These are phyloP conservation scores for Hortaea sp. DNA, from an alignment of 2,329 filamentous ascomycete species.

Conservation along the genomic window DNA sequence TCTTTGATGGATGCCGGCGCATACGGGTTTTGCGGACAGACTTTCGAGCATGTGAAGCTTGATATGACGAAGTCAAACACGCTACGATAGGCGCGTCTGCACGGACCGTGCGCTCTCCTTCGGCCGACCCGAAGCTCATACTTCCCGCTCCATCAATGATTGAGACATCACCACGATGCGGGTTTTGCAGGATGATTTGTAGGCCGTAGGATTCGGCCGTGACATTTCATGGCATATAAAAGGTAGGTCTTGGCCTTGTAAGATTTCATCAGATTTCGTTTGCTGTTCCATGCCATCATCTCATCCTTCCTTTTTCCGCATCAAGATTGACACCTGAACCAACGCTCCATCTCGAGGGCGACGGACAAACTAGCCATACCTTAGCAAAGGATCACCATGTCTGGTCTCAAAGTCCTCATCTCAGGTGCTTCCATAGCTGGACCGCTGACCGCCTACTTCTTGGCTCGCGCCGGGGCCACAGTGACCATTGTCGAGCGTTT, in stretches of 20 bases:
- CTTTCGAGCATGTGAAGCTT: background rate
- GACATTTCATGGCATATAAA: no score
- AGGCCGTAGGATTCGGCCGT: no score
- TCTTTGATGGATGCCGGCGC: background rate
- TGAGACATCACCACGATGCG: no score
- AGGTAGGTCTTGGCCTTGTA: no score
- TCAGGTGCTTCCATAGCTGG: slow-evolving; percentile 29
- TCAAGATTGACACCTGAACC: no score
- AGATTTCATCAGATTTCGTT: no score
- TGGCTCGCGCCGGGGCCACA: slow-evolving; percentile 23
- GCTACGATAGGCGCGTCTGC: background rate
- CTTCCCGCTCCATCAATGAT: no score
- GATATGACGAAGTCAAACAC: background rate
- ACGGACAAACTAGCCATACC: no score
- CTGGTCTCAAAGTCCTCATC: slow-evolving; percentile 21
- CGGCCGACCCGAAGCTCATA: background rate
- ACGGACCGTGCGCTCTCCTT: background rate
- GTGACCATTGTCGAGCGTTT: slow-evolving; percentile 30
- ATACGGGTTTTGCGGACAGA: background rate
- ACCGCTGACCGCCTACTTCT: slow-evolving; percentile 26
- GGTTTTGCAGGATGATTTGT: no score
- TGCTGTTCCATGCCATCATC: no score
- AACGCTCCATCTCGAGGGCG: no score
- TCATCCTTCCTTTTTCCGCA: no score
- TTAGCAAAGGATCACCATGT: background rate